Evolutionary conservation across 805 yeast genomes (phyloP).

Genomic region (Brettanomyces sp.): DNA sequence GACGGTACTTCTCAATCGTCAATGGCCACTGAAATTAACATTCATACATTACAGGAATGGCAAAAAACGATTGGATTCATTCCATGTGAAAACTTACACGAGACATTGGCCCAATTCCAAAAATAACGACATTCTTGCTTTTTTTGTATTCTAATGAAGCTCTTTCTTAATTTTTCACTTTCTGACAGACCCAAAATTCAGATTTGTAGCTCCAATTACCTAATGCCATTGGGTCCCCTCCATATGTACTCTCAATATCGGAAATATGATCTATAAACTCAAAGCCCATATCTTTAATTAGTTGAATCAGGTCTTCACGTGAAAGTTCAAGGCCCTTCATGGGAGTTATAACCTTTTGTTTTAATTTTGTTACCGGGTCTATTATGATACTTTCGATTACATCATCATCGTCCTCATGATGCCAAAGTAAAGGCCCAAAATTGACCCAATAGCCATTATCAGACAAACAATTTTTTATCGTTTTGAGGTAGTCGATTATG

Average conservation of each 20-base stretch:
- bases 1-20: neutral
- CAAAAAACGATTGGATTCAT: slow-evolving; percentile 12
- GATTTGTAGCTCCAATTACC: slow-evolving; percentile 53
- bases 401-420: slow-evolving; percentile 45
- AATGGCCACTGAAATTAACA: slow-evolving; percentile 5
- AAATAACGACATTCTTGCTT: neutral
- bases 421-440: slow-evolving; percentile 68
- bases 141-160: no score
- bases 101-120: neutral
- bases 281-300: slow-evolving; percentile 44
- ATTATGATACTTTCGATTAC: slow-evolving; percentile 15
- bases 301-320: slow-evolving; percentile 40
- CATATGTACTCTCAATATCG: slow-evolving; percentile 41
- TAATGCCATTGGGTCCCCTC: slow-evolving; percentile 38
- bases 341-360: slow-evolving; percentile 22
- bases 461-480: slow-evolving; percentile 37
- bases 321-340: slow-evolving; percentile 52
- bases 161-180: slow-evolving; percentile 6
- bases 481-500: slow-evolving; percentile 44
- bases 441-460: slow-evolving; percentile 49
- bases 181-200: slow-evolving; percentile 59
- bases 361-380: slow-evolving; percentile 11
- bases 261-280: slow-evolving; percentile 33
- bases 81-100: slow-evolving; percentile 4
- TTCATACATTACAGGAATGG: slow-evolving; percentile 12